Percentiles rank a stretch among this genome's conserved stretches.
These are phyloP conservation scores for Cercospora zeae-maydis DNA, from an alignment of 2,329 filamentous ascomycete species.

Conservation along the genomic window DNA sequence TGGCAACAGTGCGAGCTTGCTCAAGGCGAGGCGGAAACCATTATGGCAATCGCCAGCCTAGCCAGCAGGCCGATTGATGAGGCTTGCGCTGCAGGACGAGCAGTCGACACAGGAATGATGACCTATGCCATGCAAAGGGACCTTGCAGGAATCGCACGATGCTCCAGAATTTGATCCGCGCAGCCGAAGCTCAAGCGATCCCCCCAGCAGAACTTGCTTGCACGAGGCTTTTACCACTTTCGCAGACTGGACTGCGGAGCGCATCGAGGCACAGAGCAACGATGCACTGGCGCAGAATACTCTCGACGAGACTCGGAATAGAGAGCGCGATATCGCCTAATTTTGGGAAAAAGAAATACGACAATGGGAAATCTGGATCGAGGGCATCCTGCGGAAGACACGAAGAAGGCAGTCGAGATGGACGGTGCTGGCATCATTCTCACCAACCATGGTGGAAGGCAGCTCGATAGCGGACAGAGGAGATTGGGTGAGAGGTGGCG, in stretches of 20 bases:
- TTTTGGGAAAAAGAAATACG: not conserved
- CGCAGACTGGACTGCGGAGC: constrained; percentile 39
- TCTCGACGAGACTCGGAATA: no score
- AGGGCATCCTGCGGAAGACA: not conserved
- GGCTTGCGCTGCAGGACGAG: constrained; percentile 40
- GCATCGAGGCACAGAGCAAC: no score
- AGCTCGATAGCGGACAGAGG: not conserved
- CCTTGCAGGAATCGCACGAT: constrained; percentile 50
- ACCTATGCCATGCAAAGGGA: constrained; percentile 54
- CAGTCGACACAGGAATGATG: constrained; percentile 35
- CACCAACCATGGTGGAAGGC: not conserved
- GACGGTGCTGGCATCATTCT: not conserved
- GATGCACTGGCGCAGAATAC: no score
- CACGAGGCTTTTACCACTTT: no score
- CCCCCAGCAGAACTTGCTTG: no score
- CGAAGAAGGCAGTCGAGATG: not conserved
- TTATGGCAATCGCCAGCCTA: constrained; percentile 50
- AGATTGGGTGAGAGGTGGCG: no score
- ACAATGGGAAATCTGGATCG: not conserved
- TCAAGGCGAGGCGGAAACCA: constrained; percentile 41
- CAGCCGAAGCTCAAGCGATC: constrained; percentile 41
- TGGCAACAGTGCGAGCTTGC: constrained; percentile 48
- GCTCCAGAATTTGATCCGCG: constrained; percentile 40
- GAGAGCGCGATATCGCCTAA: not conserved
- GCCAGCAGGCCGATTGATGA: constrained; percentile 48